phyloP scores from a whole-genome alignment of 2,329 filamentous ascomycete species.

The Tolypocladium guangdongense region DNA sequence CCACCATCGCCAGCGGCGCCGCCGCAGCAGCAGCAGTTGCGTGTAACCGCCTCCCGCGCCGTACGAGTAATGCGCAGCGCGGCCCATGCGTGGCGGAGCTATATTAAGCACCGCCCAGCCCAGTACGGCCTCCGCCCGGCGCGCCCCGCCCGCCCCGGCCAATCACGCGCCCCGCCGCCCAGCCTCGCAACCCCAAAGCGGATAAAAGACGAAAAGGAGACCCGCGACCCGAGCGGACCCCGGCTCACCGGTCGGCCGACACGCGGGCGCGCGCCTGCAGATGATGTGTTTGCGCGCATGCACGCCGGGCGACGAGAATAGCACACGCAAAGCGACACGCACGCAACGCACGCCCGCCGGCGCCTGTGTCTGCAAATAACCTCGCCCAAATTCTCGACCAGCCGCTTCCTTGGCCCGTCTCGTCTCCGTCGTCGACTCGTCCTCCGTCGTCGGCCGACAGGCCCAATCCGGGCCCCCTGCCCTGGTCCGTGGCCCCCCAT shows the following conservation, averaged over 20 bases:
- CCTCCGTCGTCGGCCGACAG: neutral
- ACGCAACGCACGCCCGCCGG: too few species aligned
- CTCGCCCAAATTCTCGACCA: neutral
- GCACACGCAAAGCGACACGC: neutral
- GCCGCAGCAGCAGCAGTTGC: neutral
- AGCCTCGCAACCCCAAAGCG: slow-evolving; percentile 1
- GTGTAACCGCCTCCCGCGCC: neutral
- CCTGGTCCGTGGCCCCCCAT: neutral
- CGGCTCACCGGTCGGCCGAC: neutral
- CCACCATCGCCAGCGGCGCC: neutral
- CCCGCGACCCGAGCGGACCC: neutral
- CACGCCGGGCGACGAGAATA: neutral
- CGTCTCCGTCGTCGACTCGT: neutral
- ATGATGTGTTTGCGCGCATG: neutral
- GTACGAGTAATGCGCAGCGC: too few species aligned
- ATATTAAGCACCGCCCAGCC: neutral
- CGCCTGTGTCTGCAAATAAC: neutral
- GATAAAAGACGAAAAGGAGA: neutral
- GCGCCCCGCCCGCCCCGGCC: neutral
- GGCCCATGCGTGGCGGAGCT: neutral
- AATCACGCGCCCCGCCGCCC: neutral
- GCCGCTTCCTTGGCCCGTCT: neutral
- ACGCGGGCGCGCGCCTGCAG: neutral
- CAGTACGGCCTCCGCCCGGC: neutral
- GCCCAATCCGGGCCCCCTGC: neutral